Evolutionary conservation across 129 eudicot species (phyloP).

Genomic region (Pseudognaphalium luteoalbum): DNA sequence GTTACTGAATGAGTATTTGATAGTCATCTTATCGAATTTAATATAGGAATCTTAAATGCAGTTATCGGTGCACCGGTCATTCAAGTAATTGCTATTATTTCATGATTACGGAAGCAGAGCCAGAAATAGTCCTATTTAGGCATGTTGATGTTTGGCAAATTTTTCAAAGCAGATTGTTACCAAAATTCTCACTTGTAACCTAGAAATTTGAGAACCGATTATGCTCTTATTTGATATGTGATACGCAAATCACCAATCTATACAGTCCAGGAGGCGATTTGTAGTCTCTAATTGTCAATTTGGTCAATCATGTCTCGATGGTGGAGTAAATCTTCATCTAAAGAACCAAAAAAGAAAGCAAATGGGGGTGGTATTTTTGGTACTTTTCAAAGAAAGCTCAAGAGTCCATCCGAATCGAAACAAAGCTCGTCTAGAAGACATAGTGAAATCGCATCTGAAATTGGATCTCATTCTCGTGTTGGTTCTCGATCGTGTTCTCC

Average conservation of each 20-base stretch:
- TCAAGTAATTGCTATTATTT: conserved; percentile 39
- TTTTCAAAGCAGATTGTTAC: conserved; percentile 25
- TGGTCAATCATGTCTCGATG: conserved; percentile 52
- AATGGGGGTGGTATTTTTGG: conserved; percentile 42
- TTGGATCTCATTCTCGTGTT: conserved; percentile 38
- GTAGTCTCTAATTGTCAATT: conserved; percentile 14
- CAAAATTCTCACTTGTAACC: conserved; percentile 22
- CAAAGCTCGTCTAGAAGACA: conserved; percentile 29
- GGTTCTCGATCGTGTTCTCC: conserved; percentile 37
- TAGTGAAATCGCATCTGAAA: conserved; percentile 40
- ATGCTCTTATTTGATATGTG: conserved; percentile 18
- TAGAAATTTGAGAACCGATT: conserved; percentile 22
- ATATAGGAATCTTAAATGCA: conserved; percentile 36
- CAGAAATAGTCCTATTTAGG: conserved; percentile 35
- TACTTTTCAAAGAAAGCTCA: conserved; percentile 50
- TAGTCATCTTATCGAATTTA: conserved; percentile 30
- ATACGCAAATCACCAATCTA: conserved; percentile 19
- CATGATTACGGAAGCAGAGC: conserved; percentile 42
- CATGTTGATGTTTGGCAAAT: conserved; percentile 31
- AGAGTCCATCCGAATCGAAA: conserved; percentile 41
- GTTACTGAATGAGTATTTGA: conserved; percentile 5
- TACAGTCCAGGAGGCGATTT: conserved; percentile 14
- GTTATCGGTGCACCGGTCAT: conserved; percentile 36
- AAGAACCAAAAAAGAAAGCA: conserved; percentile 48
- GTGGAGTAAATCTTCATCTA: conserved; percentile 63